Evolutionary conservation across 2,329 filamentous ascomycete genomes (phyloP).

Genomic region (Epichloe scottii): DNA sequence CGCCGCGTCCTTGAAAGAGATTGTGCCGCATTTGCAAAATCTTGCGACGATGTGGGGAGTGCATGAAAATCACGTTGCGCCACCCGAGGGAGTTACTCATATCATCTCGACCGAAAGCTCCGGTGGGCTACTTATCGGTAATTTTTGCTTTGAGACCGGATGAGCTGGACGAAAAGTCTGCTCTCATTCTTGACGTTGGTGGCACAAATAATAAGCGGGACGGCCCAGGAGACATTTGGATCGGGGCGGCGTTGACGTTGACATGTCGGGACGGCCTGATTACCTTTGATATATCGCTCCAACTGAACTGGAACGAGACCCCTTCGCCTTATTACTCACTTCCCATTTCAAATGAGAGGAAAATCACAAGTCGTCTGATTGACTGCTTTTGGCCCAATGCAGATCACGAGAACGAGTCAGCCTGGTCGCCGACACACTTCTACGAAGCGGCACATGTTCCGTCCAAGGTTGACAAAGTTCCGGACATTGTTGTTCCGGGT

Average conservation of each 20-base stretch:
- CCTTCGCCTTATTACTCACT: conserved; percentile 18
- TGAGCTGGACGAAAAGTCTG: conserved; percentile 11
- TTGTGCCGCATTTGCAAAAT: conserved; percentile 3
- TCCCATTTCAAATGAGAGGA: conserved; percentile 18
- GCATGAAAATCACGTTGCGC: conserved; percentile 10
- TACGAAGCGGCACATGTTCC: conserved; percentile 59
- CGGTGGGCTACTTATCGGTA: conserved; percentile 4
- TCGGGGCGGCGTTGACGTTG: conserved; percentile 18
- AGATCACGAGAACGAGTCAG: conserved; percentile 5
- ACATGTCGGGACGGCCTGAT: conserved; percentile 15
- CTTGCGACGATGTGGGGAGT: conserved; percentile 11
- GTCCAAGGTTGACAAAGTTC: conserved; percentile 25
- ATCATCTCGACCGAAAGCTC: conserved; percentile 6
- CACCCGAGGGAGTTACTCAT: conserved; percentile 10
- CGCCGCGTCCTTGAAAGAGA: conserved; percentile 12
- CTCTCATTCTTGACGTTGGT: conserved; percentile 10
- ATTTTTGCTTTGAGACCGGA: conserved; percentile 12
- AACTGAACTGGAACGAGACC: conserved; percentile 32
- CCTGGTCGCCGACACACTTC: conserved; percentile 43
- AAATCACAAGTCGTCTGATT: conserved; percentile 23
- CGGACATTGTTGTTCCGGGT: conserved; percentile 28
- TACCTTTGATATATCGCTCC: conserved; percentile 19
- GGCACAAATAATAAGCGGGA: conserved; percentile 7
- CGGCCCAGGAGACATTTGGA: conserved; percentile 24
- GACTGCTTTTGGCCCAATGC: conserved; percentile 20